Evolutionary conservation across 768 basidiomycete genomes (phyloP).

Genomic region (Cyathus striatus): DNA sequence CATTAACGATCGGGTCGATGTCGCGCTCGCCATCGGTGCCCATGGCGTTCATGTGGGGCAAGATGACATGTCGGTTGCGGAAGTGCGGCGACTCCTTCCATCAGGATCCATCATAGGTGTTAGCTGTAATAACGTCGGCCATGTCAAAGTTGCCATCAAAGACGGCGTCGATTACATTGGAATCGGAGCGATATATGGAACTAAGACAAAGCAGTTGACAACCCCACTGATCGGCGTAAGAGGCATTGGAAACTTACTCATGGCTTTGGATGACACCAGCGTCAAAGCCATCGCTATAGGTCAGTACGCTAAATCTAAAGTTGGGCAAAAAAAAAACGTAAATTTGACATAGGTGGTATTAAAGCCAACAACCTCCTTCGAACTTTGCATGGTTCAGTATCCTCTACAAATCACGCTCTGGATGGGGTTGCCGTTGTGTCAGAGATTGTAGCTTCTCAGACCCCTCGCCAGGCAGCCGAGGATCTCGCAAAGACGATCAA

Average conservation of each 20-base stretch:
- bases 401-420: conserved; percentile 49
- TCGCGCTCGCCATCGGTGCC: conserved; percentile 73
- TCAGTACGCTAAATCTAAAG: conserved; percentile 24
- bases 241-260: conserved; percentile 63
- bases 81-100: conserved; percentile 68
- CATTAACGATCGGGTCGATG: conserved; percentile 86
- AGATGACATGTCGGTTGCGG: conserved; percentile 68
- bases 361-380: conserved; percentile 74
- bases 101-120: conserved; percentile 71
- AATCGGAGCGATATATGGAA: conserved; percentile 80
- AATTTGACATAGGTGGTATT: conserved; percentile 64
- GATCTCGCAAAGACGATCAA: conserved; percentile 36
- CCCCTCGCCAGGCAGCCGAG: conserved; percentile 49
- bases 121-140: conserved; percentile 64
- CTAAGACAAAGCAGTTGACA: conserved; percentile 71
- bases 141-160: conserved; percentile 56
- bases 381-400: conserved; percentile 67
- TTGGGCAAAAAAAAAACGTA: not conserved
- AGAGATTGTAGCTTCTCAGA: conserved; percentile 66
- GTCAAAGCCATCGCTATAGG: conserved; percentile 85
- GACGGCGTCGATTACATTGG: conserved; percentile 83
- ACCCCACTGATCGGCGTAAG: conserved; percentile 66
- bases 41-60: conserved; percentile 90
- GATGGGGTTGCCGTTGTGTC: conserved; percentile 89
- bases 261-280: conserved; percentile 53